Conservation (phyloP, 306 rosid genomes). For the Boehmeria nivea region DNA sequence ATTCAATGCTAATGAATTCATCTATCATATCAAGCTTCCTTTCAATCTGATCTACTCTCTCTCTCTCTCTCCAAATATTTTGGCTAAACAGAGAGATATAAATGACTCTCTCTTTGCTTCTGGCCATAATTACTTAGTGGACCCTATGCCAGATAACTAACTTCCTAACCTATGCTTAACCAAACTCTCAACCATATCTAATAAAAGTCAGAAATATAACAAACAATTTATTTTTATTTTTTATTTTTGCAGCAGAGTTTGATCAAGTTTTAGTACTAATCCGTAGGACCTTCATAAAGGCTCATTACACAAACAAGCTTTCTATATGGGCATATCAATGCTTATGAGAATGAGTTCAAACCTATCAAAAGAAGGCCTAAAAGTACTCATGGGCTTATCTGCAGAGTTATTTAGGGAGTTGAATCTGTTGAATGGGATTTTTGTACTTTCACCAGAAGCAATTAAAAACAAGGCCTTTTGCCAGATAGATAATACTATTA, state of each 20-base stretch:
- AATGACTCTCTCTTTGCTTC: background rate
- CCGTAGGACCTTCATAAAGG: background rate
- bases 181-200: slow-evolving; percentile 11
- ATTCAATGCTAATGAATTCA: slow-evolving; percentile 11
- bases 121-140: slow-evolving; percentile 9
- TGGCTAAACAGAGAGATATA: background rate
- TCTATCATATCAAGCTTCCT: background rate
- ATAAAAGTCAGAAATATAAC: background rate
- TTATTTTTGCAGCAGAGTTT: background rate
- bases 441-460: background rate
- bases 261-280: background rate
- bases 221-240: too few relatives aligned
- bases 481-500: too few relatives aligned
- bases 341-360: background rate
- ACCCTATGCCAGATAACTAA: slow-evolving; percentile 9
- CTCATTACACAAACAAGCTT: background rate
- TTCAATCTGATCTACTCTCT: background rate
- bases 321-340: too few relatives aligned
- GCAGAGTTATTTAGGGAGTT: background rate
- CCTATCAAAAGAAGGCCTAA: background rate
- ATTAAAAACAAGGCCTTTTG: too few relatives aligned
- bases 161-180: slow-evolving; percentile 8
- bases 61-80: background rate
- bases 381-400: background rate
- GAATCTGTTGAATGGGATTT: background rate